A percentile compares a stretch with the other conserved stretches of the same genome.
These are phyloP conservation scores for Rhodamnia rubescens DNA, from an alignment of 345 rosid species.

Conservation along the genomic window DNA sequence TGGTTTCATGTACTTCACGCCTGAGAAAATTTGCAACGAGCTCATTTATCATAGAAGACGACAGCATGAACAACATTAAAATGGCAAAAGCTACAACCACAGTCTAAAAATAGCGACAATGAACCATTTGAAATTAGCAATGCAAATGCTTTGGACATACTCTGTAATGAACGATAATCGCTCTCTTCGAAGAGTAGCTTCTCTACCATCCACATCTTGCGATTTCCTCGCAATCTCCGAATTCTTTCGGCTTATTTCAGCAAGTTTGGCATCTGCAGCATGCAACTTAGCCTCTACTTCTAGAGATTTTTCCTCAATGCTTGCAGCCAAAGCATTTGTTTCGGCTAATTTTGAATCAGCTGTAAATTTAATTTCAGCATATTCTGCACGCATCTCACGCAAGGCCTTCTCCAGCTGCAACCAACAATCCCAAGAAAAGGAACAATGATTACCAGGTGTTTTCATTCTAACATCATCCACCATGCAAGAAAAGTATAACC, in stretches of 20 bases:
- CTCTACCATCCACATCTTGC: constrained; percentile 66
- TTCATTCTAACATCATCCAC: neutral
- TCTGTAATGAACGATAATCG: constrained; percentile 63
- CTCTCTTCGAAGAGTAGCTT: constrained; percentile 54
- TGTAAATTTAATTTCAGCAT: constrained; percentile 82
- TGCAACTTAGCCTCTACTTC: constrained; percentile 76
- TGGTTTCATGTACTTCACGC: constrained; percentile 57
- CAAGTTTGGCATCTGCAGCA: constrained; percentile 84
- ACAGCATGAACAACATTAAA: neutral
- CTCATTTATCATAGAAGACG: neutral
- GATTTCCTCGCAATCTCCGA: constrained; percentile 73
- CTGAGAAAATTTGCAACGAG: constrained; percentile 21
- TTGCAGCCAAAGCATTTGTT: constrained; percentile 67
- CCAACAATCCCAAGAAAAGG: neutral
- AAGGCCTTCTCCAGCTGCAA: constrained; percentile 49
- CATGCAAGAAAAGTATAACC: neutral
- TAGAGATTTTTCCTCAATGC: constrained; percentile 74
- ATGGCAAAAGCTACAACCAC: neutral
- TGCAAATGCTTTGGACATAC: constrained; percentile 30
- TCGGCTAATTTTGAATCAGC: constrained; percentile 87
- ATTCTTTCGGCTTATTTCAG: constrained; percentile 83
- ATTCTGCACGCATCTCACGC: constrained; percentile 76
- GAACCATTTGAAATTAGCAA: neutral
- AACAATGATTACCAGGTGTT: neutral
- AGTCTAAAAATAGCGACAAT: neutral